These are phyloP conservation scores for Pythium brassicae DNA, from an alignment of 352 stramenopile species.

Conservation along the genomic window DNA sequence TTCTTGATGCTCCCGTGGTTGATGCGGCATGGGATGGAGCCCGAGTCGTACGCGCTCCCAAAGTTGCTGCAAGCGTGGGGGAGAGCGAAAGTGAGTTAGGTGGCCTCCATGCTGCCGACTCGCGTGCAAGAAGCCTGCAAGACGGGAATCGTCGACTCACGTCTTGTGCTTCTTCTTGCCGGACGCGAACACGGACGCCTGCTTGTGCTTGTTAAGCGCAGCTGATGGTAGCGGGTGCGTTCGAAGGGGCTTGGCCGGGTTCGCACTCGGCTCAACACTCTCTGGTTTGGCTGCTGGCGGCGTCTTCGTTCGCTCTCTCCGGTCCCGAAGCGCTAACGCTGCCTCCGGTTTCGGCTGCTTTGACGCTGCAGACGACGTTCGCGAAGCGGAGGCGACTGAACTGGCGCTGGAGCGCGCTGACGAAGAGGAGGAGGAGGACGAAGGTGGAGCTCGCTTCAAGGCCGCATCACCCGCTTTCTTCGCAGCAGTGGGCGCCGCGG, in stretches of 20 bases:
- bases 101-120: too few species aligned
- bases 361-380: conserved; percentile 1
- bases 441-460: not conserved
- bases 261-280: not conserved
- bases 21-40: conserved; percentile 72
- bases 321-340: not conserved
- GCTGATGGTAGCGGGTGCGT: conserved; percentile 45
- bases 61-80: conserved; percentile 42
- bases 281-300: conserved; percentile 10
- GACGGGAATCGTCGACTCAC: too few species aligned
- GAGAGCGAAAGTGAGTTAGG: too few species aligned
- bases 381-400: too few species aligned
- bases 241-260: conserved; percentile 1
- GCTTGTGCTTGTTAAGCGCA: conserved; percentile 67
- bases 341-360: conserved; percentile 9
- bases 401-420: too few species aligned
- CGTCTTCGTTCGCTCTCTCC: conserved; percentile 19
- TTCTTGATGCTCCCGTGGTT: conserved; percentile 79
- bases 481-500: not conserved
- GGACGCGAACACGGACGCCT: conserved; percentile 58
- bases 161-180: conserved; percentile 78
- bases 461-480: conserved; percentile 5
- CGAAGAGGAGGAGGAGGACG: too few species aligned
- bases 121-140: too few species aligned
- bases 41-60: conserved; percentile 55